A percentile compares a stretch with the other conserved stretches of the same genome.
phyloP scores from a whole-genome alignment of 768 basidiomycete species.

The Suillus paluster region DNA sequence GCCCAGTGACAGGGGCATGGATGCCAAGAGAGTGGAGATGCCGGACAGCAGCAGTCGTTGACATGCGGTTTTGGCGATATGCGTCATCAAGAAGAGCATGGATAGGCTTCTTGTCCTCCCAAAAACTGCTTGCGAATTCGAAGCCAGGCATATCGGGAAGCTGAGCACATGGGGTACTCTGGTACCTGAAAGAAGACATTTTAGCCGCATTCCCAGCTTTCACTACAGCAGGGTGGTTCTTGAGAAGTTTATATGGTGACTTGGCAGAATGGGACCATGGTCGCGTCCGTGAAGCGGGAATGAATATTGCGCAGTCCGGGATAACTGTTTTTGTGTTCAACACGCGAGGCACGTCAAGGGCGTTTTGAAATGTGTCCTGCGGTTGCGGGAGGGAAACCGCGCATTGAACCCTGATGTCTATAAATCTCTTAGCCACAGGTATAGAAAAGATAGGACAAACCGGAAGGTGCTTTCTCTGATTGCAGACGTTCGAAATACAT shows the following conservation, averaged over 20 bases:
- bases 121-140: conserved; percentile 58
- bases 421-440: background rate
- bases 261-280: conserved; percentile 46
- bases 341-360: conserved; percentile 37
- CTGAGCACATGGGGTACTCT: conserved; percentile 52
- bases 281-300: conserved; percentile 43
- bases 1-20: conserved; percentile 51
- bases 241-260: conserved; percentile 54
- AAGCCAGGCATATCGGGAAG: conserved; percentile 52
- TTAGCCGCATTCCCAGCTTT: conserved; percentile 42
- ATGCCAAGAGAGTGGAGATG: conserved; percentile 54
- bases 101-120: conserved; percentile 64
- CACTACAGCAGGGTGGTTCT: conserved; percentile 40
- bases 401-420: conserved; percentile 48
- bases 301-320: conserved; percentile 55
- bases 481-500: conserved; percentile 51
- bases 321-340: conserved; percentile 50
- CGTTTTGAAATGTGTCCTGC: conserved; percentile 27
- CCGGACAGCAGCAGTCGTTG: conserved; percentile 52
- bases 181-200: conserved; percentile 54
- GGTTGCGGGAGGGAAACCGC: conserved; percentile 54
- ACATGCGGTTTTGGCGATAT: conserved; percentile 61
- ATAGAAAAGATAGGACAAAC: conserved; percentile 32
- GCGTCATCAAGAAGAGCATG: conserved; percentile 55
- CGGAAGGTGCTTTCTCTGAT: conserved; percentile 45